Percentiles rank a stretch among this genome's conserved stretches.
Evolutionary conservation across 129 eudicot species (phyloP).

Genomic region (Centella asiatica): DNA sequence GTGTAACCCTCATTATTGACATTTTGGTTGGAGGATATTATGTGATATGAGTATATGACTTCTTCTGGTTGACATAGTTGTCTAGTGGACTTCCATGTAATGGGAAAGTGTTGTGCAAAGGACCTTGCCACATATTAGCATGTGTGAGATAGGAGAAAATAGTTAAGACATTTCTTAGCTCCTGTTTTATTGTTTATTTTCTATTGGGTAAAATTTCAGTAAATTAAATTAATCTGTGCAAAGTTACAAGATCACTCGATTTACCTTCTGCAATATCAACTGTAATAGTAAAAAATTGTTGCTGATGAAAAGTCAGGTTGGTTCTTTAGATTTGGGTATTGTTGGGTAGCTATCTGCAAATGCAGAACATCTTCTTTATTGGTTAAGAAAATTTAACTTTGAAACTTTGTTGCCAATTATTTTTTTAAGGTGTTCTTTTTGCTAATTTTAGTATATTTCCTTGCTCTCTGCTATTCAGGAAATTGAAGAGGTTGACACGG

Average conservation of each 20-base stretch:
- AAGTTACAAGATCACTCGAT: too few species aligned
- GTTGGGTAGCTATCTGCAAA: not conserved
- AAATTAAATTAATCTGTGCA: too few species aligned
- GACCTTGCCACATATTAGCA: not conserved
- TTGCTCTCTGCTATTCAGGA: slow-evolving; percentile 38
- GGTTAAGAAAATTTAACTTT: not conserved
- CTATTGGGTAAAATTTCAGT: too few species aligned
- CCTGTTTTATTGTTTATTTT: too few species aligned
- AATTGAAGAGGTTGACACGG: slow-evolving; percentile 88
- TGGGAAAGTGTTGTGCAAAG: not conserved
- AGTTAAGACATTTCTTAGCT: too few species aligned
- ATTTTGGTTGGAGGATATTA: not conserved
- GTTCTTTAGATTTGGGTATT: too few species aligned
- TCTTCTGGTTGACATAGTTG: not conserved
- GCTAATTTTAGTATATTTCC: not conserved
- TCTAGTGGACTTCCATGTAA: not conserved
- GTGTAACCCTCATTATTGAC: not conserved
- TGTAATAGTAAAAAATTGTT: too few species aligned
- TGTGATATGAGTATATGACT: too few species aligned
- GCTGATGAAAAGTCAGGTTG: too few species aligned
- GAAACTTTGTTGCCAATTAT: not conserved
- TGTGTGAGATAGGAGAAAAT: not conserved
- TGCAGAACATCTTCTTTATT: not conserved
- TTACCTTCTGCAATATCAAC: too few species aligned
- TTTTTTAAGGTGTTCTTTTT: not conserved